Evolutionary conservation across 1,139 yeast species (phyloP).

Genomic region (Kurtzmaniella quercitrusa): DNA sequence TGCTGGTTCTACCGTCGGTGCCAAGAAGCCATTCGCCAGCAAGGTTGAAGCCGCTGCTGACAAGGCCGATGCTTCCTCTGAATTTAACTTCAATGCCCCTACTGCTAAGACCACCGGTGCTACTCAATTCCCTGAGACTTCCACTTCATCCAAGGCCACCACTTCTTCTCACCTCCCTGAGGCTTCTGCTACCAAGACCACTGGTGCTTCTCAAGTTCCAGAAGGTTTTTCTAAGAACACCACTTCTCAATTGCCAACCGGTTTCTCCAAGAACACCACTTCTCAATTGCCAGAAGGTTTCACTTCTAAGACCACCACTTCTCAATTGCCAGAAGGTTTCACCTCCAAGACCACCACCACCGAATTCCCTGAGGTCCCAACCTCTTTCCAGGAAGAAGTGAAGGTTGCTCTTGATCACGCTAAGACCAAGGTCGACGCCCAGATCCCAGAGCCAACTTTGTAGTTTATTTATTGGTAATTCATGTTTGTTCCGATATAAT

Average conservation of each 20-base stretch:
- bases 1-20: slow-evolving; percentile 66
- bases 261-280: slow-evolving; percentile 17
- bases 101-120: slow-evolving; percentile 15
- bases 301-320: slow-evolving; percentile 12
- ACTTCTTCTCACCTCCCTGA: slow-evolving; percentile 36
- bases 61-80: slow-evolving; percentile 15
- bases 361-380: slow-evolving; percentile 48
- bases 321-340: slow-evolving; percentile 7
- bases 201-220: slow-evolving; percentile 47
- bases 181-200: slow-evolving; percentile 22
- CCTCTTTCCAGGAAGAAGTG: slow-evolving; percentile 11
- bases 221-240: slow-evolving; percentile 22
- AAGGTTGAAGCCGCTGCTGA: slow-evolving; percentile 6
- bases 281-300: too few relatives aligned
- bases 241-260: slow-evolving; percentile 19
- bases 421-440: slow-evolving; percentile 8
- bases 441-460: slow-evolving; percentile 8
- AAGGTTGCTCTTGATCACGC: slow-evolving; percentile 24
- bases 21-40: slow-evolving; percentile 25
- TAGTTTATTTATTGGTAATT: slow-evolving; percentile 2
- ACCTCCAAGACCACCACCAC: slow-evolving; percentile 29
- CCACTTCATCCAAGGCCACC: slow-evolving; percentile 12
- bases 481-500: neutral
- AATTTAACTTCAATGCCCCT: slow-evolving; percentile 9
- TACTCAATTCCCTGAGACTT: slow-evolving; percentile 3